Evolutionary conservation across 495 filamentous ascomycete species (phyloP), one percentile per base, ranked within the genome.

Genomic region (Neurospora hispaniola): DNA sequence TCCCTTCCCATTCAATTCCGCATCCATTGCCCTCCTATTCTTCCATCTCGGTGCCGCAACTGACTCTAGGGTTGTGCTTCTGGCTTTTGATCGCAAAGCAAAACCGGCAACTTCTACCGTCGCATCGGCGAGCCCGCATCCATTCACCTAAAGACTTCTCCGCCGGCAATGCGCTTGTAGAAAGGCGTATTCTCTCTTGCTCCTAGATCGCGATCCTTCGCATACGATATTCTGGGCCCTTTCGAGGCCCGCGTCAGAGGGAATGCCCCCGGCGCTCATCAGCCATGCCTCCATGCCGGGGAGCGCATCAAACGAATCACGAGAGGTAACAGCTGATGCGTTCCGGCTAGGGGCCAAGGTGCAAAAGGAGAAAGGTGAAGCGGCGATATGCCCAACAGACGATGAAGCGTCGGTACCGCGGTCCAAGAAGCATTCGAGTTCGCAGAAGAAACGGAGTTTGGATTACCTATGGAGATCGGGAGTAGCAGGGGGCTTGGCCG

Each of bases 401-500:
- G 80, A 81, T 71, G 78, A 82, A 42, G 76, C 84, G 70, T 72
- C 81, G 75, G 76, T 80, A 70, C 71, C 72, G 39, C 75, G 74
- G 31, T 74, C 73, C 71, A 83, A 86, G 70, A 75, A 70, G 62
- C 10, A 66, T 18, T 35, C 54, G 12, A 27, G 23, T 16, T 16
- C 75, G 68, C 79, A 79, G 66, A 83, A 86, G 75, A 96, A 92
- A 81, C 90, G 89, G 74, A 96, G 90, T 77, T 78, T 90, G 69
- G 92, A 97, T 72, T 99, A 98, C 83, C 84, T 95, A 66, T 82
- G 91, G 79, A 87, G 91, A 76, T 94, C 90, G 72, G 93, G 92
- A 20, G 79, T 96, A 59, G 95, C 95, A 14, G 95, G 95, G 68
- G 95, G 95, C 14, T 66, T 97, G 73, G 96, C 95, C 46, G 95